Conservation (phyloP, 2,329 filamentous ascomycete species). For the Pseudogymnoascus sp. region DNA sequence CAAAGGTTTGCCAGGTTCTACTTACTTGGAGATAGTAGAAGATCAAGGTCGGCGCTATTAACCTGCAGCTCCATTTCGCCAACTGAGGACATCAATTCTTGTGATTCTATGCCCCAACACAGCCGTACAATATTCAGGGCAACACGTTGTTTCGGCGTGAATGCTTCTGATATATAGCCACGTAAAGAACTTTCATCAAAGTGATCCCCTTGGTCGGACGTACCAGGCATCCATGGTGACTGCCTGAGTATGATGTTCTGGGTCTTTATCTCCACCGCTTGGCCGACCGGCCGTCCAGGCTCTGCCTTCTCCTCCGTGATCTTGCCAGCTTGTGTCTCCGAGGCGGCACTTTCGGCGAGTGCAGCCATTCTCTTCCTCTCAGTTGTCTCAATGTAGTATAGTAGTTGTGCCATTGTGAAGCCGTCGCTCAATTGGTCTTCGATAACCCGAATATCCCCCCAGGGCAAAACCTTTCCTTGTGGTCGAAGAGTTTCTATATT, state of each 20-base stretch:
- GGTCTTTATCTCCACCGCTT: background rate
- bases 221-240: conserved; percentile 24
- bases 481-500: conserved; percentile 26
- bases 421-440: conserved; percentile 20
- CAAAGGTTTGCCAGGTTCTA: background rate
- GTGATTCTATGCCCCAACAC: conserved; percentile 25
- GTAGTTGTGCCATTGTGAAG: conserved; percentile 24
- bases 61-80: conserved; percentile 26
- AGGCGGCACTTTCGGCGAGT: background rate
- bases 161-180: conserved; percentile 22
- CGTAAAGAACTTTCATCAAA: conserved; percentile 19
- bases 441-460: conserved; percentile 22
- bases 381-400: conserved; percentile 18
- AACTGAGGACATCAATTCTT: conserved; percentile 22
- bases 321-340: background rate
- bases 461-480: conserved; percentile 14
- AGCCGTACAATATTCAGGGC: conserved; percentile 21
- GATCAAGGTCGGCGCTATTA: conserved; percentile 18
- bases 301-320: background rate
- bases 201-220: conserved; percentile 16
- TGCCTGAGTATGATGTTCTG: conserved; percentile 13
- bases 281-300: background rate
- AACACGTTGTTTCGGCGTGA: conserved; percentile 23
- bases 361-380: background rate
- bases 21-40: conserved; percentile 22